phyloP scores from a whole-genome alignment of 352 stramenopile genomes.

The Plasmopara viticola region DNA sequence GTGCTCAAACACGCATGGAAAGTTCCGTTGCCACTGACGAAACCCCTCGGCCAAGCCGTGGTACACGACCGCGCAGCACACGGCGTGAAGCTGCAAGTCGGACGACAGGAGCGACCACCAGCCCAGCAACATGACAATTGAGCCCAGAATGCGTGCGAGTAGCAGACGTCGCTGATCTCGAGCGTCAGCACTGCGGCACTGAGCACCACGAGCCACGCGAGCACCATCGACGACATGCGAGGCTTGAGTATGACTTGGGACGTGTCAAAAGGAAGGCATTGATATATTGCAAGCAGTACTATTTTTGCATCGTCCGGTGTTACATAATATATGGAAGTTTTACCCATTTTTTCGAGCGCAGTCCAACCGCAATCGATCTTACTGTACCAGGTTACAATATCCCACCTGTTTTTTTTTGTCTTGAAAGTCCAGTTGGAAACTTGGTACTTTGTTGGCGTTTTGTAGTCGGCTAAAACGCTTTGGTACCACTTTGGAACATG shows the following conservation, averaged over 20 bases:
- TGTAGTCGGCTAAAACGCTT: too few relatives aligned
- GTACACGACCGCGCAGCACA: conserved; percentile 38
- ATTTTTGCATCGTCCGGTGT: too few relatives aligned
- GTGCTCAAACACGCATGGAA: conserved; percentile 29
- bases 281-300: too few relatives aligned
- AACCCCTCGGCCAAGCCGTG: conserved; percentile 33
- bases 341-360: too few relatives aligned
- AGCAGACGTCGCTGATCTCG: conserved; percentile 54
- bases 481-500: conserved; percentile 5
- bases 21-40: conserved; percentile 29
- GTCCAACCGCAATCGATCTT: too few relatives aligned
- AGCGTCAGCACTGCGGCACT: conserved; percentile 43
- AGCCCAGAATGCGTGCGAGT: conserved; percentile 34
- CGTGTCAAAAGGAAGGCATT: too few relatives aligned
- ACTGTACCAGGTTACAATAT: too few relatives aligned
- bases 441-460: too few relatives aligned
- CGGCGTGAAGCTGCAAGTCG: conserved; percentile 37
- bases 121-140: conserved; percentile 28
- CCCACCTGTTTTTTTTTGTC: too few relatives aligned
- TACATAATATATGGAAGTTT: too few relatives aligned
- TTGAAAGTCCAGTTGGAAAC: too few relatives aligned
- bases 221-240: conserved; percentile 15
- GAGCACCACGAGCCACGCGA: conserved; percentile 46
- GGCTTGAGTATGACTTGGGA: too few relatives aligned
- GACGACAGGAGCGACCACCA: conserved; percentile 31